Base-by-base conservation (phyloP, 2,329 filamentous ascomycete genomes). In the Aspergillus vadensis region DNA sequence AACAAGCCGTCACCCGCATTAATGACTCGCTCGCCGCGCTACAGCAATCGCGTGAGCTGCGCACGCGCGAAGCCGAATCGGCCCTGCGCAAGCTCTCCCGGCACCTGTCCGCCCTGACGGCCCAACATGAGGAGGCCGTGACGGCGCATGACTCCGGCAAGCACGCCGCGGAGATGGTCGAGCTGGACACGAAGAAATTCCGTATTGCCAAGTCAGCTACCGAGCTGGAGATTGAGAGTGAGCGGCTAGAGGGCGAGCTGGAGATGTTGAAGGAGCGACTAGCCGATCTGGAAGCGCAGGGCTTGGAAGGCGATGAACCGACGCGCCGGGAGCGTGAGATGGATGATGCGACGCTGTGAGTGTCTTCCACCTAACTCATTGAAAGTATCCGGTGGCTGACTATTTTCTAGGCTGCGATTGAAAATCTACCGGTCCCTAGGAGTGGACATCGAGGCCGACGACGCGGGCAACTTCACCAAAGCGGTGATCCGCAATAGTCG, bases 161-260 rank as follows among this genome's bases (percentile, higher is more conserved):
- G 61, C 94, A 98, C 79, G 92, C 93, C 5, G 88, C 87, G 38
- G 87, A 91, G 72, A 97, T 98, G 64, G 84, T 95, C 19, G 86
- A 89, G 43, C 88, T 97, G 63, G 94, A 98, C 77, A 96, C 92
- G 1, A 88, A 93, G 68, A 97, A 97, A 74, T 98, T 98, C 79
- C 89, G 92, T 68, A 89, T 92, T 59, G 94, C 94, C n/a, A 98
- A 98, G 77, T 87, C 91, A 15, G 92, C 91, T 0, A 89, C 86
- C 1, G 94, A 98, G 74, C 82, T 95, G 6, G 93, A 97, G 80
- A 92, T 94, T 72, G 95, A 99, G 79, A 90, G 91, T n/a, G 94
- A 98, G 81, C 85, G 94, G n/a, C 81, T 98, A 49, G 88, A 91
- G 59, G 86, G 87, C 5, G 91, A 96, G 76, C 80, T 92, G 5